Evolutionary conservation across 768 basidiomycete species (phyloP).

Genomic region (Lactarius akahatsu): DNA sequence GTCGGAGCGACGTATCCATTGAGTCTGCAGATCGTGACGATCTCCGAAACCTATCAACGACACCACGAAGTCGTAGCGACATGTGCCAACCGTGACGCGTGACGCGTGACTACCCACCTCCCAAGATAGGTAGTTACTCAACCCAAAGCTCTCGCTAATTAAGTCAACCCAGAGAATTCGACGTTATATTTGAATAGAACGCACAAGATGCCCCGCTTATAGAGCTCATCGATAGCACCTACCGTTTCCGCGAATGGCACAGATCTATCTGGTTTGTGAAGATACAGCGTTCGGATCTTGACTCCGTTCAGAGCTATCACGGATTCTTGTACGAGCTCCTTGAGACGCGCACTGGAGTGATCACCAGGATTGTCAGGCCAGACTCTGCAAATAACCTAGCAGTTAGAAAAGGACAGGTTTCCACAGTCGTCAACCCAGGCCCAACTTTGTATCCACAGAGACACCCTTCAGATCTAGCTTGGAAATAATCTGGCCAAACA

Average conservation of each 20-base stretch:
- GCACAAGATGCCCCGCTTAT: conserved; percentile 31
- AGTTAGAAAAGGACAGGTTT: neutral
- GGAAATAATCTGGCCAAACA: conserved; percentile 10
- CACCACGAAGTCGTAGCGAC: conserved; percentile 5
- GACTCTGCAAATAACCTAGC: conserved; percentile 10
- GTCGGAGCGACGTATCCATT: conserved; percentile 32
- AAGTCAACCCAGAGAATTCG: neutral
- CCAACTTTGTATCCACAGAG: conserved; percentile 43
- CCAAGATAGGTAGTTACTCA: conserved; percentile 31
- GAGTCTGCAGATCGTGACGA: conserved; percentile 33
- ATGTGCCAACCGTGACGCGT: neutral
- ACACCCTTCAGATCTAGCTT: conserved; percentile 35
- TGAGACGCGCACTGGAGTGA: conserved; percentile 8
- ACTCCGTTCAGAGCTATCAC: conserved; percentile 8
- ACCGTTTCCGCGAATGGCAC: conserved; percentile 30
- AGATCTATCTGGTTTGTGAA: conserved; percentile 32
- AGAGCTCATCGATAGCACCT: conserved; percentile 33
- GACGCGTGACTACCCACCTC: conserved; percentile 12
- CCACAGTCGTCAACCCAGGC: conserved; percentile 11
- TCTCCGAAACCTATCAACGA: conserved; percentile 31
- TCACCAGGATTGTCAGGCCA: conserved; percentile 15
- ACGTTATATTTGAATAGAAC: conserved; percentile 1
- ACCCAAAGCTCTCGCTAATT: conserved; percentile 28
- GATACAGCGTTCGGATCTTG: conserved; percentile 31
- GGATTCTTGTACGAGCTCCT: conserved; percentile 9